A percentile compares a stretch with the other conserved stretches of the same genome.
Conservation (phyloP, 176 grass and related monocot genomes). For the Ensete ventricosum region DNA sequence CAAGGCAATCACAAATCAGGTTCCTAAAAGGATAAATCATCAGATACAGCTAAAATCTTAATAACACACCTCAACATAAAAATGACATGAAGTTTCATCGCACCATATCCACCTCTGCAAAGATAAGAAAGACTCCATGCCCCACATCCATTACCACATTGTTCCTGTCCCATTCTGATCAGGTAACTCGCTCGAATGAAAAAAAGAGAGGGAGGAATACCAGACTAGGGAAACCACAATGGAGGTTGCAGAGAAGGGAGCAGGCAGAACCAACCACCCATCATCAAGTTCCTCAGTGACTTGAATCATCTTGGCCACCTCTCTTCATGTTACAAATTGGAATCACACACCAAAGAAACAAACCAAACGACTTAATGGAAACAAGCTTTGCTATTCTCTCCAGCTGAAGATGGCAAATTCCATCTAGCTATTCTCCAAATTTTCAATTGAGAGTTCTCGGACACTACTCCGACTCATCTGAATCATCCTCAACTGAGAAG, state of each 20-base stretch:
- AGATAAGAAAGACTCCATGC: constrained; percentile 37
- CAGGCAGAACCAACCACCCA: too few species aligned
- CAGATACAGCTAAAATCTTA: too few species aligned
- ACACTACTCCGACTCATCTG: constrained; percentile 48
- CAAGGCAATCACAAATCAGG: too few species aligned
- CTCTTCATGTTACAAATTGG: not conserved
- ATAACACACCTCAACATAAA: constrained; percentile 48
- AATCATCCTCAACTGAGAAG: constrained; percentile 41
- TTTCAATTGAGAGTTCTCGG: not conserved
- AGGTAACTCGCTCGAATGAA: constrained; percentile 20
- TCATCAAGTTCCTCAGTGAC: too few species aligned
- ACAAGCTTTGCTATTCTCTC: too few species aligned
- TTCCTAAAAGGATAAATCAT: too few species aligned
- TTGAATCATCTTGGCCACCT: too few species aligned
- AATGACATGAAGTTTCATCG: constrained; percentile 34
- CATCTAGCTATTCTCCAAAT: constrained; percentile 4
- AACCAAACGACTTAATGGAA: too few species aligned
- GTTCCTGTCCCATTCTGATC: not conserved
- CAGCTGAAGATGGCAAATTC: constrained; percentile 21
- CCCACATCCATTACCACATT: not conserved
- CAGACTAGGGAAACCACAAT: not conserved
- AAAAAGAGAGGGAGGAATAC: not conserved
- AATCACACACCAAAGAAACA: not conserved
- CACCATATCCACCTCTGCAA: constrained; percentile 11
- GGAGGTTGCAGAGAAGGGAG: too few species aligned